Percentiles rank a stretch among this genome's conserved stretches.
Conservation (phyloP, 805 yeast genomes). For the Kodamaea fukazawae region DNA sequence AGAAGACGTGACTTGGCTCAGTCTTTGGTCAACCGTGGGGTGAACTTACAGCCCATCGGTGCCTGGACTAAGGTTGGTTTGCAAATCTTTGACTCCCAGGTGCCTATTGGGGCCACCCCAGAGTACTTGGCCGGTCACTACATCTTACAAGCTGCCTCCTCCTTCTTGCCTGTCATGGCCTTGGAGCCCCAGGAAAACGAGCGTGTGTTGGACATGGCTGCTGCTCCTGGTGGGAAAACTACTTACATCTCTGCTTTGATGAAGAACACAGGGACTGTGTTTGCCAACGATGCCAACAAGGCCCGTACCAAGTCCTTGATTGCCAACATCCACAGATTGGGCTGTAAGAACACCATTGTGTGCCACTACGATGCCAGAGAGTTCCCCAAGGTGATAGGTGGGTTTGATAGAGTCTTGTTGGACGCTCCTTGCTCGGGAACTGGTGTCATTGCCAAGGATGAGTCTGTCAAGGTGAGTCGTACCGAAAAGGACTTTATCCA, state of each 20-base stretch:
- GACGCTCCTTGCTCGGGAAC: conserved; percentile 99
- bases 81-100: conserved; percentile 96
- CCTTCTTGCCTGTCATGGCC: conserved; percentile 97
- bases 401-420: conserved; percentile 88
- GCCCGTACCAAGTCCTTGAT: conserved; percentile 93
- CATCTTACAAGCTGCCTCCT: conserved; percentile 96
- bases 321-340: conserved; percentile 96
- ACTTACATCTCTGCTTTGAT: conserved; percentile 92
- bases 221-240: conserved; percentile 99
- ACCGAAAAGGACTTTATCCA: conserved; percentile 96
- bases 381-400: conserved; percentile 97
- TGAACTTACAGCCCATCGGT: conserved; percentile 94
- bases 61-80: conserved; percentile 98
- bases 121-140: conserved; percentile 98
- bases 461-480: conserved; percentile 87
- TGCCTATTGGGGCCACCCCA: conserved; percentile 99
- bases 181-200: conserved; percentile 96
- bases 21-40: conserved; percentile 92
- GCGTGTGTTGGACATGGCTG: conserved; percentile 96
- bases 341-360: conserved; percentile 94
- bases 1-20: conserved; percentile 96
- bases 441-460: conserved; percentile 98
- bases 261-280: conserved; percentile 97
- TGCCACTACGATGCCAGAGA: conserved; percentile 98
- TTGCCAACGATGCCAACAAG: conserved; percentile 96